Evolutionary conservation across 1,139 yeast species (phyloP).

Genomic region (Hemisphaericaspora lyxosophila): DNA sequence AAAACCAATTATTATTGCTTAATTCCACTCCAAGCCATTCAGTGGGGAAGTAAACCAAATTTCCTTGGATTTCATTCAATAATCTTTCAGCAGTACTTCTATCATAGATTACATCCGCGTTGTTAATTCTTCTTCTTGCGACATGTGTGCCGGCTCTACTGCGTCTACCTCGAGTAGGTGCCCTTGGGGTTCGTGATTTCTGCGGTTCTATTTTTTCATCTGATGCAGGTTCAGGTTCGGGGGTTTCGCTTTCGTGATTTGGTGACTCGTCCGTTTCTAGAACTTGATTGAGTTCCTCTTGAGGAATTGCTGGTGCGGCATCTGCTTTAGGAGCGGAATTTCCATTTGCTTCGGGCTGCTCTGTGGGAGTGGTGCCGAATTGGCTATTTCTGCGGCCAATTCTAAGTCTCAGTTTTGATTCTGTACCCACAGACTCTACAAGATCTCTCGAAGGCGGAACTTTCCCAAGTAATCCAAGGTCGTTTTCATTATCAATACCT

Average conservation of each 20-base stretch:
- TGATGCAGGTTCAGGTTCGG: conserved; percentile 8
- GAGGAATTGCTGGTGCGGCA: not conserved
- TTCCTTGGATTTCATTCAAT: conserved; percentile 77
- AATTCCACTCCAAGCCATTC: conserved; percentile 89
- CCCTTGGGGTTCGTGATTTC: not conserved
- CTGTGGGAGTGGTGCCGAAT: not conserved
- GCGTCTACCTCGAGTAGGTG: conserved; percentile 14
- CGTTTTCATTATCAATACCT: conserved; percentile 17
- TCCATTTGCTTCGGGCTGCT: not conserved
- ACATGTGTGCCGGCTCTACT: conserved; percentile 30
- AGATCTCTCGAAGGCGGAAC: conserved; percentile 29
- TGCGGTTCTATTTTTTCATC: conserved; percentile 10
- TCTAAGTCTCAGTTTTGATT: conserved; percentile 10
- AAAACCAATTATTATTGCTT: conserved; percentile 92
- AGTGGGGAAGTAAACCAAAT: conserved; percentile 83
- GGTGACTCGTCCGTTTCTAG: conserved; percentile 3
- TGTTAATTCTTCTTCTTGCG: conserved; percentile 42
- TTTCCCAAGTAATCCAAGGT: conserved; percentile 41
- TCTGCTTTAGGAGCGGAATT: not conserved
- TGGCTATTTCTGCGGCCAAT: conserved; percentile 9
- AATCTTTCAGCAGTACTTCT: conserved; percentile 75
- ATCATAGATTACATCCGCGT: conserved; percentile 55
- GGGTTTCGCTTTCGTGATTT: conserved; percentile 7
- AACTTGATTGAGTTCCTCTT: not conserved
- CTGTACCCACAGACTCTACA: conserved; percentile 8